phyloP scores from a whole-genome alignment of 331 rosid species.

The Spiraea crenata region DNA sequence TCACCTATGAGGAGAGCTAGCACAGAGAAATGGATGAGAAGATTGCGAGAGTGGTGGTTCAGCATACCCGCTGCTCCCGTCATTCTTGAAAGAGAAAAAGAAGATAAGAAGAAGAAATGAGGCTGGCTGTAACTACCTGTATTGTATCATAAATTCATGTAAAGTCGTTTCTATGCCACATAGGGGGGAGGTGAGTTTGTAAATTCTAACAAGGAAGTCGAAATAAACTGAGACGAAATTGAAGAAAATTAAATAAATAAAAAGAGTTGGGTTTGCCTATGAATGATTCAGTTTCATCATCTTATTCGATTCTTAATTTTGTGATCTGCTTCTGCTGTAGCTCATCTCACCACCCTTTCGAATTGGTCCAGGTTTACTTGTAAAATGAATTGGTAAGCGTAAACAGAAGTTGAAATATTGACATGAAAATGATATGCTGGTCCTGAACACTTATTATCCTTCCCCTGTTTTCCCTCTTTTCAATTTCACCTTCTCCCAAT shows the following conservation, averaged over 20 bases:
- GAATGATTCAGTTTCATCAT: no score
- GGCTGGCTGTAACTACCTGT: conserved; percentile 18
- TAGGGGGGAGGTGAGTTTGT: neutral
- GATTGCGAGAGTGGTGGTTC: conserved; percentile 97
- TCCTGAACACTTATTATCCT: no score
- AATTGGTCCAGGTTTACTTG: no score
- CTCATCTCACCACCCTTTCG: no score
- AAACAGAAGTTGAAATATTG: no score
- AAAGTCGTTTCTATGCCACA: neutral
- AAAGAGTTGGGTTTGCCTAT: neutral
- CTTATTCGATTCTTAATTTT: neutral
- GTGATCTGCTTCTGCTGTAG: neutral
- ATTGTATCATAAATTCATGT: neutral
- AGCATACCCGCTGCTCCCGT: conserved; percentile 99
- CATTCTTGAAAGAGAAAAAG: conserved; percentile 69
- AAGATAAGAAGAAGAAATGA: conserved; percentile 81
- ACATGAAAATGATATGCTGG: no score
- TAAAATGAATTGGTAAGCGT: no score
- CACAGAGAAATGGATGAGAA: conserved; percentile 79
- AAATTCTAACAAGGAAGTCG: neutral
- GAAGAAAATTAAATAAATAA: neutral
- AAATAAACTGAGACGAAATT: neutral
- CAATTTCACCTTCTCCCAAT: no score
- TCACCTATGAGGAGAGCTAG: conserved; percentile 71
- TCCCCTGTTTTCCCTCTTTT: no score